Evolutionary conservation across 768 basidiomycete genomes (phyloP).

Genomic region (Auricularia sp.): DNA sequence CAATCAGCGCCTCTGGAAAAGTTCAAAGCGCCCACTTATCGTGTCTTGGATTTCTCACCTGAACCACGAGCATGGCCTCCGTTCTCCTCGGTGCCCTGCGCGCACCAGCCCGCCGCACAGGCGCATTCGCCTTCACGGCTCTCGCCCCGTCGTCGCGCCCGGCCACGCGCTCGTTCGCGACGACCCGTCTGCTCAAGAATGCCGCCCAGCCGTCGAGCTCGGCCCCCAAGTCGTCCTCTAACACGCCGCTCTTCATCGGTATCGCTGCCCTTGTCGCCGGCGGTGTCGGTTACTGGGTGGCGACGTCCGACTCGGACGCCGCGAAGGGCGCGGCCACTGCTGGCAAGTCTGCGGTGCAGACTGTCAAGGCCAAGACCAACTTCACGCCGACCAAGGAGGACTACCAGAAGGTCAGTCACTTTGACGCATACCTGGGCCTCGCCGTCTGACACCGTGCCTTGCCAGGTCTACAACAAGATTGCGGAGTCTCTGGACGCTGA

Average conservation of each 20-base stretch:
- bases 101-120: constrained; percentile 8
- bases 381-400: constrained; percentile 74
- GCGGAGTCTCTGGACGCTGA: constrained; percentile 66
- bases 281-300: constrained; percentile 56
- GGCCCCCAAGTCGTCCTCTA: constrained; percentile 18
- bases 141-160: constrained; percentile 17
- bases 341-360: constrained; percentile 52
- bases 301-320: constrained; percentile 35
- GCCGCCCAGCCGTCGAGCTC: not conserved
- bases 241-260: constrained; percentile 47
- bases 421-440: constrained; percentile 4
- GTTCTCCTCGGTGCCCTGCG: constrained; percentile 6
- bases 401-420: constrained; percentile 65
- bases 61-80: not conserved
- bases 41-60: not conserved
- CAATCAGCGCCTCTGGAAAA: not conserved
- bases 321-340: constrained; percentile 44
- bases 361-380: constrained; percentile 53
- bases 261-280: constrained; percentile 50
- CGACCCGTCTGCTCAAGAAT: not conserved
- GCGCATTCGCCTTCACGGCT: constrained; percentile 13
- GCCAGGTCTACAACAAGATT: constrained; percentile 82
- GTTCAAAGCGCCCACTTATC: not conserved
- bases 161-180: not conserved
- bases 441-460: constrained; percentile 2